Conservation (phyloP, 139 green algal genomes). For the Pedinophyceae sp. region DNA sequence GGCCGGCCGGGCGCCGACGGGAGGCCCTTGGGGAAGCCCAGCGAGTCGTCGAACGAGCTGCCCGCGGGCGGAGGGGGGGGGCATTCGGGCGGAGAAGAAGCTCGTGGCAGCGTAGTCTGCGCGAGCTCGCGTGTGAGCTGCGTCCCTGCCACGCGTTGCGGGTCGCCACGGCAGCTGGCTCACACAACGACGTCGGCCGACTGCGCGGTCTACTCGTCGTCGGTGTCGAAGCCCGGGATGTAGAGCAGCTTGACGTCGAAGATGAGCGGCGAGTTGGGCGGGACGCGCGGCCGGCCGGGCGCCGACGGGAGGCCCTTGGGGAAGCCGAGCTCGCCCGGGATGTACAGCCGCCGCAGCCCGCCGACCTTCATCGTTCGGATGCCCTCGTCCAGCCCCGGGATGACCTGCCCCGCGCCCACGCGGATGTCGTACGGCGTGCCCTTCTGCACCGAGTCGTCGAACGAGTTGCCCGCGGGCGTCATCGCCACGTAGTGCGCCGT, state of each 20-base stretch:
- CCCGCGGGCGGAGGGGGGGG: conserved; percentile 7
- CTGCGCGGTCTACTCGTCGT: no score
- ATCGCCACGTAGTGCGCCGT: conserved; percentile 26
- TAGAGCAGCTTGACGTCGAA: background rate
- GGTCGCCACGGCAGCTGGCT: no score
- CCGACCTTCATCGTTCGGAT: conserved; percentile 28
- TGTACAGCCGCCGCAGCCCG: conserved; percentile 28
- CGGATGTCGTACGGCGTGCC: conserved; percentile 26
- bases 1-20: conserved; percentile 16
- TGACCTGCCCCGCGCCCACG: conserved; percentile 16
- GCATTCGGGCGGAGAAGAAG: no score
- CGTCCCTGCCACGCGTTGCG: no score
- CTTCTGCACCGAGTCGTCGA: conserved; percentile 25
- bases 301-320: conserved; percentile 27
- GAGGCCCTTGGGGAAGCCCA: conserved; percentile 35
- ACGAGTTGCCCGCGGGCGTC: conserved; percentile 4
- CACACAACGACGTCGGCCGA: no score
- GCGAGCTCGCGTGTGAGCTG: no score
- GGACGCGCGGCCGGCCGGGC: conserved; percentile 11
- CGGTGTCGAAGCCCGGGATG: no score
- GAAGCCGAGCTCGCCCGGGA: conserved; percentile 33
- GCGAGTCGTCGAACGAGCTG: conserved; percentile 11
- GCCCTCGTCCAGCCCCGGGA: conserved; percentile 29
- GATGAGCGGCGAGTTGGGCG: conserved; percentile 3
- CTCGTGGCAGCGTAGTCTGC: no score